phyloP scores from a whole-genome alignment of 176 grass and related monocot genomes.

The Carex scoparia region DNA sequence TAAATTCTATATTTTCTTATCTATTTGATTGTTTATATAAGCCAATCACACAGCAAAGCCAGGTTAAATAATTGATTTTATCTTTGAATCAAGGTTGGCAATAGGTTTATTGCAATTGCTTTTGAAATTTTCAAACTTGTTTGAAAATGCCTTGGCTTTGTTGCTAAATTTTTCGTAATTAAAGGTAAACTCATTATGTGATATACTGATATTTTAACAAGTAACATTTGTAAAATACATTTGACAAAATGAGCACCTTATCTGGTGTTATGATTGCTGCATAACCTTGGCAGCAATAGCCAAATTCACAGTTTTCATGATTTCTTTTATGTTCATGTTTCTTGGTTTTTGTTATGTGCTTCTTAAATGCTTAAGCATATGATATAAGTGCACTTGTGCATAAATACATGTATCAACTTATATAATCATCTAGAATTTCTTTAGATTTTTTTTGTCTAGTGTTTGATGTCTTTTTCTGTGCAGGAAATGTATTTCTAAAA shows the following conservation, averaged over 20 bases:
- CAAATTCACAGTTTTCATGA: not conserved
- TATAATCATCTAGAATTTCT: not conserved
- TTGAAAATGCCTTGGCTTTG: constrained; percentile 1
- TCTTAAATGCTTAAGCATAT: not conserved
- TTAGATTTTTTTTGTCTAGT: not conserved
- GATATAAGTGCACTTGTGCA: not conserved
- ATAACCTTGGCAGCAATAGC: not conserved
- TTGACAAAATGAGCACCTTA: not conserved
- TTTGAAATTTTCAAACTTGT: not conserved
- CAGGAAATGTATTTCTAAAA: constrained; percentile 99
- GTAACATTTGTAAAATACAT: not conserved
- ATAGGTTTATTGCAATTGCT: not conserved
- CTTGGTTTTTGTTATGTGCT: not conserved
- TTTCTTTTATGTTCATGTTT: not conserved
- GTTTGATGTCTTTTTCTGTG: not conserved
- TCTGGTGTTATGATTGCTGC: not conserved
- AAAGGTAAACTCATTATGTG: not conserved
- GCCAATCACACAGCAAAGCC: constrained; percentile 23
- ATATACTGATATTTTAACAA: not conserved
- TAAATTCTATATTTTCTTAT: not conserved
- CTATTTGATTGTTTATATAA: not conserved
- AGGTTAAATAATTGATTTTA: not conserved
- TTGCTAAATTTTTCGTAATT: not conserved
- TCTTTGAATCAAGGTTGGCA: constrained; percentile 30
- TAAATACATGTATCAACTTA: not conserved